These are phyloP conservation scores for Orobanche coerulescens DNA, from an alignment of 257 asterid species.

Conservation along the genomic window DNA sequence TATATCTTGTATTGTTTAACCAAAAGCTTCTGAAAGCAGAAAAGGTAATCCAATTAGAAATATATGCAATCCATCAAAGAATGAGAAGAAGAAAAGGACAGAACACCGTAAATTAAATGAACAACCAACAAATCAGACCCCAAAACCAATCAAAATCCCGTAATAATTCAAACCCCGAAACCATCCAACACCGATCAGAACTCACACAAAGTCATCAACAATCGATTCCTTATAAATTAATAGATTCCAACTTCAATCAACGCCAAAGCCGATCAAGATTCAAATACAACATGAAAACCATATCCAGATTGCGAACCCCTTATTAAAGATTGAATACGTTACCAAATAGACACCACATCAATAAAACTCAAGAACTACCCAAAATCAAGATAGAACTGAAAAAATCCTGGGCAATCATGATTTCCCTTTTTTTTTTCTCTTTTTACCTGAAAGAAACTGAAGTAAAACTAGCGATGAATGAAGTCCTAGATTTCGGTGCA, in stretches of 20 bases:
- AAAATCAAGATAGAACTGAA: slow-evolving; percentile 11
- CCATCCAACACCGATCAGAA: slow-evolving; percentile 22
- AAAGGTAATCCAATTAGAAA: neutral
- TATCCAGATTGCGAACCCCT: slow-evolving; percentile 9
- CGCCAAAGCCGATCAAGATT: slow-evolving; percentile 29
- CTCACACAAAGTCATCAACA: slow-evolving; percentile 17
- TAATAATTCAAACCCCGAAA: slow-evolving; percentile 18
- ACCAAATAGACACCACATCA: slow-evolving; percentile 22
- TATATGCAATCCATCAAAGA: slow-evolving; percentile 8
- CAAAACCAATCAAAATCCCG: slow-evolving; percentile 11
- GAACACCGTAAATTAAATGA: neutral
- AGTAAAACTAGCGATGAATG: slow-evolving; percentile 13
- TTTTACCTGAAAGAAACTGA: slow-evolving; percentile 28
- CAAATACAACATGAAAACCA: slow-evolving; percentile 15
- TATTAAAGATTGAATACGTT: neutral
- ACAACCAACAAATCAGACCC: slow-evolving; percentile 10
- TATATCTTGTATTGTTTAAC: neutral
- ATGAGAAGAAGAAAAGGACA: neutral
- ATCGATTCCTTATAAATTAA: slow-evolving; percentile 16
- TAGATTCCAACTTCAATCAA: slow-evolving; percentile 29
- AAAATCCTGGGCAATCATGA: neutral
- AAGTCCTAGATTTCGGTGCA: slow-evolving; percentile 26
- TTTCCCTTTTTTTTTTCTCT: neutral
- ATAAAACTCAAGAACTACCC: slow-evolving; percentile 4
- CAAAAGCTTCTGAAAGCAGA: slow-evolving; percentile 14